These are phyloP conservation scores for Xylariales sp. DNA, from an alignment of 2,329 filamentous ascomycete species.

Conservation along the genomic window DNA sequence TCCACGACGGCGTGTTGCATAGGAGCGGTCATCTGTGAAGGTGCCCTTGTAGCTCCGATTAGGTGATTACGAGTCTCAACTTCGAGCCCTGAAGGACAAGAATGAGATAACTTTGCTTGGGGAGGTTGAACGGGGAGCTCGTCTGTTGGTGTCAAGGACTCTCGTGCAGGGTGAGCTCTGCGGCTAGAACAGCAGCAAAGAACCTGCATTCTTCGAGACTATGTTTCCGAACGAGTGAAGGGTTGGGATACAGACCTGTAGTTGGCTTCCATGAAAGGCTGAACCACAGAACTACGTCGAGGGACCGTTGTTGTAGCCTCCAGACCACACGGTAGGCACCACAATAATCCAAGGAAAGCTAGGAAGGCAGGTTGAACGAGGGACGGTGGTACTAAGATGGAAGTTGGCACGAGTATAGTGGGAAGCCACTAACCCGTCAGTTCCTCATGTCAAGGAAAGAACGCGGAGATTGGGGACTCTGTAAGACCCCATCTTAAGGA, in stretches of 20 bases:
- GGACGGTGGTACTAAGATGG: too few relatives aligned
- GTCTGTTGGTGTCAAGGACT: slow-evolving; percentile 12
- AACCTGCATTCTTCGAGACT: slow-evolving; percentile 25
- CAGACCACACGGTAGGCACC: too few relatives aligned
- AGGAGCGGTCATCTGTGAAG: slow-evolving; percentile 17
- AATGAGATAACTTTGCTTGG: slow-evolving; percentile 18
- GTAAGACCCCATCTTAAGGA: too few relatives aligned
- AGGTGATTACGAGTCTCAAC: slow-evolving; percentile 14
- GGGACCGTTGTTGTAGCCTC: too few relatives aligned
- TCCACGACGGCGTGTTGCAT: slow-evolving; percentile 24
- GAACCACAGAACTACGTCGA: too few relatives aligned
- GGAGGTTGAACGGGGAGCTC: slow-evolving; percentile 20
- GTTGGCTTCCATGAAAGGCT: too few relatives aligned
- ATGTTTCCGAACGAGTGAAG: background rate
- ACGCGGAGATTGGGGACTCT: too few relatives aligned
- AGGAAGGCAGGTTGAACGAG: too few relatives aligned
- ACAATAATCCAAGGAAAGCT: too few relatives aligned
- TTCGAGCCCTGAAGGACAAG: slow-evolving; percentile 13
- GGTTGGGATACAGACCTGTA: background rate
- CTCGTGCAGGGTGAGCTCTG: slow-evolving; percentile 13
- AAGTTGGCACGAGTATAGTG: too few relatives aligned
- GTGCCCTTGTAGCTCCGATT: slow-evolving; percentile 13
- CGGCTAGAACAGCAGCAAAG: slow-evolving; percentile 29
- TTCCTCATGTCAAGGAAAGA: too few relatives aligned
- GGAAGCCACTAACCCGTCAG: too few relatives aligned